These are phyloP conservation scores for Chaetomium strumarium DNA, from an alignment of 2,329 filamentous ascomycete species.

Conservation along the genomic window DNA sequence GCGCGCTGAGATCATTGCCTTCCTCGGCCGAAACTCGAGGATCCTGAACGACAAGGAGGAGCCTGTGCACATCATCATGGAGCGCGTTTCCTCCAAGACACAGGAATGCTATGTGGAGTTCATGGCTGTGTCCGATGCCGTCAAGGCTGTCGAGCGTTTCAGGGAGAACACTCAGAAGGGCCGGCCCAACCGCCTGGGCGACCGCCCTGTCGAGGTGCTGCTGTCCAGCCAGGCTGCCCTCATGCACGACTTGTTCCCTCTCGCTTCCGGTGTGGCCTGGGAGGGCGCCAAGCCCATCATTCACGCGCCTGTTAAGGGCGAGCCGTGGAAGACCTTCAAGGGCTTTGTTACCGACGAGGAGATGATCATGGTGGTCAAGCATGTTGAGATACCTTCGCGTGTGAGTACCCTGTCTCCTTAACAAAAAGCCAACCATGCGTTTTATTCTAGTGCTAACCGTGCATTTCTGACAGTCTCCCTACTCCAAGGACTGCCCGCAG, in stretches of 20 bases:
- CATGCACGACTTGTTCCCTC: slow-evolving; percentile 58
- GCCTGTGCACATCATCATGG: slow-evolving; percentile 59
- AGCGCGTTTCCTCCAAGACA: slow-evolving; percentile 56
- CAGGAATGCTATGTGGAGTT: slow-evolving; percentile 58
- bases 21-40: slow-evolving; percentile 52
- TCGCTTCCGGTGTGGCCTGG: slow-evolving; percentile 52
- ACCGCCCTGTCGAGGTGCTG: slow-evolving; percentile 51
- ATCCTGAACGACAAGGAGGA: slow-evolving; percentile 50
- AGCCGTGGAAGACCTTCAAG: slow-evolving; percentile 50
- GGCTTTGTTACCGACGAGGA: slow-evolving; percentile 58
- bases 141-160: slow-evolving; percentile 45
- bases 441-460: slow-evolving; percentile 7
- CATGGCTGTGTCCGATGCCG: slow-evolving; percentile 45
- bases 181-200: slow-evolving; percentile 47
- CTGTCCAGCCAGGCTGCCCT: slow-evolving; percentile 50
- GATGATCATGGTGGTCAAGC: slow-evolving; percentile 57
- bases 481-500: slow-evolving; percentile 55
- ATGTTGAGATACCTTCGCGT: slow-evolving; percentile 56
- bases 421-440: no score
- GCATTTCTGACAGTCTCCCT: slow-evolving; percentile 44
- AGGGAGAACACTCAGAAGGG: slow-evolving; percentile 28
- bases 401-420: slow-evolving; percentile 38
- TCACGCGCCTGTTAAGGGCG: slow-evolving; percentile 28
- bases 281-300: slow-evolving; percentile 40
- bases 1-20: slow-evolving; percentile 50